Evolutionary conservation across 768 basidiomycete genomes (phyloP).

Genomic region (Trametes maxima): DNA sequence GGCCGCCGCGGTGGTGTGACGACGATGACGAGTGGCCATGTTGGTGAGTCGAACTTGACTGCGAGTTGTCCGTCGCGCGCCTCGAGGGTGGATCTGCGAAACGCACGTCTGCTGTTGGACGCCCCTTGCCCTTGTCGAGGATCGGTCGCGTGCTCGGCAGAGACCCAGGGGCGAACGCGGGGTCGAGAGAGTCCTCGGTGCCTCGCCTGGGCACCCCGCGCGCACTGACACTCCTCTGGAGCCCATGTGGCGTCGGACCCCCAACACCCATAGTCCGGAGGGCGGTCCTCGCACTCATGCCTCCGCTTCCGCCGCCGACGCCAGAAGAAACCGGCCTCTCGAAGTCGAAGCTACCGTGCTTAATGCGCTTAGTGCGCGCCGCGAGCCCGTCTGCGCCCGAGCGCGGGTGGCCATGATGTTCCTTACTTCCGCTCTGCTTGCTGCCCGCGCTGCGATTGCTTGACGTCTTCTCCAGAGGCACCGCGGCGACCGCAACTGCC

Average conservation of each 20-base stretch:
- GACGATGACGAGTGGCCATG: background rate
- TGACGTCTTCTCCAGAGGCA: constrained; percentile 33
- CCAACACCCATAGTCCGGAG: constrained; percentile 27
- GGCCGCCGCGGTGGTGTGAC: background rate
- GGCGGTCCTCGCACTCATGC: constrained; percentile 23
- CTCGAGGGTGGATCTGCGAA: constrained; percentile 16
- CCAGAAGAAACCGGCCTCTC: constrained; percentile 56
- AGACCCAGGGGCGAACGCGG: constrained; percentile 7
- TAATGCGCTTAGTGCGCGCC: constrained; percentile 40
- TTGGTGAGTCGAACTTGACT: constrained; percentile 10
- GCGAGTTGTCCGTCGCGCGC: constrained; percentile 23
- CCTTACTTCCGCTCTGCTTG: constrained; percentile 27
- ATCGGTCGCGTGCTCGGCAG: background rate
- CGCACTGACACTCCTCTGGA: constrained; percentile 28
- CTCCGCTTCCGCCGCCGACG: constrained; percentile 8
- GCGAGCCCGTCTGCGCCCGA: constrained; percentile 12
- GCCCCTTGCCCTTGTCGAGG: constrained; percentile 16
- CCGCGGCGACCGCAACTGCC: constrained; percentile 17
- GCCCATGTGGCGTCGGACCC: constrained; percentile 3
- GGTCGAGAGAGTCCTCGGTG: background rate
- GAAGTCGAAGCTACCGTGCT: constrained; percentile 78
- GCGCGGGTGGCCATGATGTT: constrained; percentile 21
- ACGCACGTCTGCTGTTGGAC: constrained; percentile 6
- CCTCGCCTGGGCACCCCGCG: constrained; percentile 12
- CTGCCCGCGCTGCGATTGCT: constrained; percentile 27